A percentile compares a stretch with the other conserved stretches of the same genome.
Conservation (phyloP, 148 eudicot species). For the Pharnaceum exiguum region DNA sequence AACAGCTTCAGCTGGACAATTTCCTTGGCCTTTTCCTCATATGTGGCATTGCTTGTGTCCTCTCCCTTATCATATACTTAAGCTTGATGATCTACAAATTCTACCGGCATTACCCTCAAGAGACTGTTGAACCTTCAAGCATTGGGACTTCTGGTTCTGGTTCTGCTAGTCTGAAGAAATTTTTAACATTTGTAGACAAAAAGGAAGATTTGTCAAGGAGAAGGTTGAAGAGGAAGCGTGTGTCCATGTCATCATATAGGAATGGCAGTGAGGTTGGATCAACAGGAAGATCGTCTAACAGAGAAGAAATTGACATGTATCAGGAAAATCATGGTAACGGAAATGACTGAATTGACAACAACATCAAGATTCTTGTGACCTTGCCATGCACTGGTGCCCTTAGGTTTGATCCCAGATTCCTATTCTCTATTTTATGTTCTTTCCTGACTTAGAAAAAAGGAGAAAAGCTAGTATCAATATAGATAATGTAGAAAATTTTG, state of each 20-base stretch:
- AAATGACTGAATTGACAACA: too few relatives aligned
- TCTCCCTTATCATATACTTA: constrained; percentile 30
- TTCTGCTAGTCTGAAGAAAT: constrained; percentile 23
- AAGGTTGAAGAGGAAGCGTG: constrained; percentile 35
- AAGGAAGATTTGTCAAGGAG: constrained; percentile 30
- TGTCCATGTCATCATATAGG: constrained; percentile 8
- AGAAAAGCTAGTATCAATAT: too few relatives aligned
- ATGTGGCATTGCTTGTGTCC: constrained; percentile 15
- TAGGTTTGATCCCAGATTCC: too few relatives aligned
- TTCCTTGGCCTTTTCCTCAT: constrained; percentile 27
- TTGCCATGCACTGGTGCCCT: too few relatives aligned
- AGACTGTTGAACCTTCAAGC: constrained; percentile 20
- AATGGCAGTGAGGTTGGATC: constrained; percentile 23
- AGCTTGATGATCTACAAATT: constrained; percentile 18
- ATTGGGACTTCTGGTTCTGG: constrained; percentile 26
- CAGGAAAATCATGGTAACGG: too few relatives aligned
- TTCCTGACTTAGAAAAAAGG: too few relatives aligned
- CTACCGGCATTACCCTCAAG: constrained; percentile 20
- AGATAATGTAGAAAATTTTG: too few relatives aligned
- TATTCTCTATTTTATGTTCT: too few relatives aligned
- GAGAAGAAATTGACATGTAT: too few relatives aligned
- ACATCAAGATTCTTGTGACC: too few relatives aligned
- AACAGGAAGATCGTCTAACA: constrained; percentile 1
- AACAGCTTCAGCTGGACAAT: constrained; percentile 30
- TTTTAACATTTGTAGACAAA: constrained; percentile 35